Percentiles rank a stretch among this genome's conserved stretches.
Evolutionary conservation across 345 rosid genomes (phyloP).

Genomic region (Psidium guajava): DNA sequence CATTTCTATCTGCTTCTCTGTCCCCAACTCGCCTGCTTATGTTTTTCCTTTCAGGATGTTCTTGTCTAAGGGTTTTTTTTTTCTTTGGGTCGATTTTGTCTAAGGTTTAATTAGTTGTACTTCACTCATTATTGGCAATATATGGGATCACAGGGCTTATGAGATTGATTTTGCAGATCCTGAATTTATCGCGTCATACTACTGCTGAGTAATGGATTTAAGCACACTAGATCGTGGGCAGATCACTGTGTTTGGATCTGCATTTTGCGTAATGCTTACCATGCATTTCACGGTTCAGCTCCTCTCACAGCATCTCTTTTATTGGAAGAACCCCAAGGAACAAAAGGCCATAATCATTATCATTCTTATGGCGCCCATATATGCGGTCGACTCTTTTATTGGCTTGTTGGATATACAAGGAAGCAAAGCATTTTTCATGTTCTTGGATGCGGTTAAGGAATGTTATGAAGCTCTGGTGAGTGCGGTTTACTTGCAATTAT

Average conservation of each 20-base stretch:
- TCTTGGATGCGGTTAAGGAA: slow-evolving; percentile 81
- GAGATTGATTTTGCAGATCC: slow-evolving; percentile 6
- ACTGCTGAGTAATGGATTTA: slow-evolving; percentile 40
- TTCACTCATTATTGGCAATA: not conserved
- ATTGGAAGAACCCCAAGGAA: slow-evolving; percentile 95
- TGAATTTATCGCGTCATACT: not conserved
- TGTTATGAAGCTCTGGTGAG: slow-evolving; percentile 94
- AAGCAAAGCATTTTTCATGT: slow-evolving; percentile 67
- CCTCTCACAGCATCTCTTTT: slow-evolving; percentile 67
- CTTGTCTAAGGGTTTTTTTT: not conserved
- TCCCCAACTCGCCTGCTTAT: not conserved
- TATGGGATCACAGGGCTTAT: not conserved
- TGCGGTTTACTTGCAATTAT: not conserved
- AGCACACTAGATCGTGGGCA: slow-evolving; percentile 40
- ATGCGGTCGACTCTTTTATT: slow-evolving; percentile 57
- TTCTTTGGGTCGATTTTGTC: not conserved
- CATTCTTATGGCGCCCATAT: slow-evolving; percentile 90
- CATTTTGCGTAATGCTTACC: slow-evolving; percentile 43
- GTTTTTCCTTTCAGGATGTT: not conserved
- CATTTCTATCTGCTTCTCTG: not conserved
- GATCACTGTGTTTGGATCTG: slow-evolving; percentile 55
- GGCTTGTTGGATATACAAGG: slow-evolving; percentile 74
- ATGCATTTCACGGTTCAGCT: slow-evolving; percentile 76
- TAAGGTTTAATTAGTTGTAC: not conserved
- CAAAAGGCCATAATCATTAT: slow-evolving; percentile 85